These are phyloP conservation scores for Clonostachys byssicola DNA, from an alignment of 2,329 filamentous ascomycete genomes.

Conservation along the genomic window DNA sequence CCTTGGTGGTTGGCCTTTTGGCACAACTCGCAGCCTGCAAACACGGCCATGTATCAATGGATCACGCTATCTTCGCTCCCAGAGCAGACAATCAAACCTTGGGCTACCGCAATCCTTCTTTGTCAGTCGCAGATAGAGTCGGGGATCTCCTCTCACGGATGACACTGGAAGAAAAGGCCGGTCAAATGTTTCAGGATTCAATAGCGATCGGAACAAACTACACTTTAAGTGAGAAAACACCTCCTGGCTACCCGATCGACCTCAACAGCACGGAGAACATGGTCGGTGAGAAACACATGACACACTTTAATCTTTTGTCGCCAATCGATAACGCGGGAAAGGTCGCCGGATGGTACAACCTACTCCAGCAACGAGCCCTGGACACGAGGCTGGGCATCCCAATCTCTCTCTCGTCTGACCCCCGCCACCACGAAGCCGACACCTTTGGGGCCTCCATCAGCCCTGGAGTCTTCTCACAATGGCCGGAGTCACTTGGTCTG, in stretches of 20 bases:
- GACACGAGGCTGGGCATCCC: slow-evolving; percentile 43
- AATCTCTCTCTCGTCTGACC: slow-evolving; percentile 41
- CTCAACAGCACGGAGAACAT: slow-evolving; percentile 4
- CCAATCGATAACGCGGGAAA: slow-evolving; percentile 28
- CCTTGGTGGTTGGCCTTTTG: no score
- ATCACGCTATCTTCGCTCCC: no score
- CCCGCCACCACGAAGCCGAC: slow-evolving; percentile 37
- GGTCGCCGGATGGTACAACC: slow-evolving; percentile 32
- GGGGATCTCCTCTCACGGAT: slow-evolving; percentile 39
- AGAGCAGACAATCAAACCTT: no score
- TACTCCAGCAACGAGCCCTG: slow-evolving; percentile 32
- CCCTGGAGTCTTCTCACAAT: slow-evolving; percentile 40
- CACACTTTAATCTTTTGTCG: slow-evolving; percentile 42
- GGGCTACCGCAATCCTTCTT: slow-evolving; percentile 20
- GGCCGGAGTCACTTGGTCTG: slow-evolving; percentile 46
- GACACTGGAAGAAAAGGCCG: slow-evolving; percentile 42
- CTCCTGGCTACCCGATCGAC: no score
- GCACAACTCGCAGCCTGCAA: no score
- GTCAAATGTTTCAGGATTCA: slow-evolving; percentile 38
- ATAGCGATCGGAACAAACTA: slow-evolving; percentile 17
- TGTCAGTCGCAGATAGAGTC: slow-evolving; percentile 37
- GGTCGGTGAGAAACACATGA: slow-evolving; percentile 14
- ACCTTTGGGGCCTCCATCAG: slow-evolving; percentile 35
- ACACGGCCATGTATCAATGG: no score
- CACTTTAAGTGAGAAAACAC: slow-evolving; percentile 4